These are phyloP conservation scores for Colletotrichum sidae DNA, from an alignment of 2,329 filamentous ascomycete genomes.

Conservation along the genomic window DNA sequence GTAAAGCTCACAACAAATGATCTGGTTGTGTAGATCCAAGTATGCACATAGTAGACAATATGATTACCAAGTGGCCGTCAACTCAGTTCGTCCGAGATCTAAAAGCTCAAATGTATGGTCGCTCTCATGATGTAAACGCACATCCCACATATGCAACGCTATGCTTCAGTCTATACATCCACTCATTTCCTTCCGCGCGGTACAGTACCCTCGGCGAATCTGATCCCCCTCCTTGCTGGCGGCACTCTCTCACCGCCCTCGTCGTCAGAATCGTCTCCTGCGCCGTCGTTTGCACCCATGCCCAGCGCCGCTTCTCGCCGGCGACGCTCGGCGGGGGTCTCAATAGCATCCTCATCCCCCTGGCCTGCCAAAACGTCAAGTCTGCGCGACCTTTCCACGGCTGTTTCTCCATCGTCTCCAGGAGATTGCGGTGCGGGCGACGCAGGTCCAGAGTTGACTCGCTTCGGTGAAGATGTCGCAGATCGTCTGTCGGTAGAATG, in stretches of 20 bases:
- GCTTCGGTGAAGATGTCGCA: slow-evolving; percentile 16
- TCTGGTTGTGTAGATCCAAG: background rate
- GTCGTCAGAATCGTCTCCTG: slow-evolving; percentile 66
- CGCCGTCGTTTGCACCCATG: slow-evolving; percentile 54
- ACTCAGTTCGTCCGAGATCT: slow-evolving; percentile 19
- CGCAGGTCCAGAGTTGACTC: slow-evolving; percentile 10
- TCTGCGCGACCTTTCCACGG: slow-evolving; percentile 75
- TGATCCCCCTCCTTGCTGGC: slow-evolving; percentile 65
- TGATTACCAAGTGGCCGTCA: slow-evolving; percentile 34
- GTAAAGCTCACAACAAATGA: too few relatives aligned
- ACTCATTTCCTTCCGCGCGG: slow-evolving; percentile 38
- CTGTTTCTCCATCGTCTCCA: slow-evolving; percentile 67
- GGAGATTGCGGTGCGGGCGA: slow-evolving; percentile 24
- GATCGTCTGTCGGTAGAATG: slow-evolving; percentile 22
- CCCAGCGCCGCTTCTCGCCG: slow-evolving; percentile 81
- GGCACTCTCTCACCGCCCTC: slow-evolving; percentile 67
- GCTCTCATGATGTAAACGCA: slow-evolving; percentile 34
- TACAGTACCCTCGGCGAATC: slow-evolving; percentile 65
- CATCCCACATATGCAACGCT: slow-evolving; percentile 29
- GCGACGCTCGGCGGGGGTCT: slow-evolving; percentile 80
- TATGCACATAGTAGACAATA: slow-evolving; percentile 32
- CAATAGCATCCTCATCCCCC: slow-evolving; percentile 61
- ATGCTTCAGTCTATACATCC: slow-evolving; percentile 26
- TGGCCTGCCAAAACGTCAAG: slow-evolving; percentile 63
- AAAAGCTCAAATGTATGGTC: slow-evolving; percentile 11